Base-by-base conservation (phyloP, 2,329 filamentous ascomycete genomes). In the Penicillium occitanis region DNA sequence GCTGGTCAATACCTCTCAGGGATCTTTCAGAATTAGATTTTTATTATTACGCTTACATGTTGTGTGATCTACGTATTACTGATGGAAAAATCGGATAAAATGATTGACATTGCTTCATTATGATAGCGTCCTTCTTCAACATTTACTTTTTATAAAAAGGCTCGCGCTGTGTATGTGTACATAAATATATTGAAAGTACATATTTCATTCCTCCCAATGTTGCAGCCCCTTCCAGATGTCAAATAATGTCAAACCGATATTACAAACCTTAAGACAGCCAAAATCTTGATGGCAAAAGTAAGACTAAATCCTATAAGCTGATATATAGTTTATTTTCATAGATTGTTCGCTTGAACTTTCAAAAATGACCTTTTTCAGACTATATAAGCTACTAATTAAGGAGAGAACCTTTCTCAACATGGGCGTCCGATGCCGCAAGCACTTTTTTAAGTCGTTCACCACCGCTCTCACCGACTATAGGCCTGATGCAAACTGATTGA, bases 1-100 rank as follows among this genome's bases (percentile, higher is more conserved):
- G 55, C 53, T 25, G 53, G 53, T 33, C 28, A 57, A n/a, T 65
- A 65, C n/a, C 44, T 65, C 30, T 11, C 63, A 6, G 63, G 51
- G 7, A 60, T 65, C 11, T 65, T 65, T 19, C 19, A 58, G 19
- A 58, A 53, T 5, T 65, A 65, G 44, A 55, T 60, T 42, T 11
- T 40, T 58, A 58, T 53, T n/a, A 10, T 28, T 33, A 19, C 14
- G 50, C 17, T 53, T 53, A 53, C 14, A n/a, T 33, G 28, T 53
- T 17, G 13, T 53, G 17, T 53, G 50, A 6, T 33, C 8, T 19
- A 53, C 19, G 50, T 53, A 33, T 33, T 33, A 19, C 10, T 33
- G 28, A 53, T 11, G 50, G 17, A 33, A 19, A 53, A 33, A 33
- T 17, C 11, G 17, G 50, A 33, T 53, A 53, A 53, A 19, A 53